These are phyloP conservation scores for Sordariomycetes sp. DNA, from an alignment of 2,329 filamentous ascomycete genomes.

Conservation along the genomic window DNA sequence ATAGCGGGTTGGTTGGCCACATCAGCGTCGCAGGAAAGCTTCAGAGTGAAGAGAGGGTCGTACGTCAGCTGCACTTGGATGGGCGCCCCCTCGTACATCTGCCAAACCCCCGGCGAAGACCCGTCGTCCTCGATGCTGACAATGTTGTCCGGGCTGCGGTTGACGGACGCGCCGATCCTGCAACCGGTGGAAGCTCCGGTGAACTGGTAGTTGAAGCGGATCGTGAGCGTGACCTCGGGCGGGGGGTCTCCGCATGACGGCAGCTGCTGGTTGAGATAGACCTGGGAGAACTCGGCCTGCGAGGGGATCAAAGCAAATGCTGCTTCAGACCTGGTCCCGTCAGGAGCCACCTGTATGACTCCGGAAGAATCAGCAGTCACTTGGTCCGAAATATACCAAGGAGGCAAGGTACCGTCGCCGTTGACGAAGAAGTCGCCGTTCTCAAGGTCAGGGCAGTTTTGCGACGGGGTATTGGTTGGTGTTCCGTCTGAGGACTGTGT, in stretches of 20 bases:
- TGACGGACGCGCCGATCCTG: conserved; percentile 5
- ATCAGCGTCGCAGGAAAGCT: conserved; percentile 4
- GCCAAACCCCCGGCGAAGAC: conserved; percentile 4
- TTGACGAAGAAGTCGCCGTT: conserved; percentile 5
- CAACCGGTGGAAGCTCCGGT: conserved; percentile 5
- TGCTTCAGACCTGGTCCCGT: conserved; percentile 1
- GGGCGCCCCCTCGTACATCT: conserved; percentile 3
- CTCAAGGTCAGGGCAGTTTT: conserved; percentile 4
- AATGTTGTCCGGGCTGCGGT: conserved; percentile 3
- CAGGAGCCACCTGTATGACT: neutral
- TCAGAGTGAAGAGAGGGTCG: conserved; percentile 7
- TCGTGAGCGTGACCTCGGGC: conserved; percentile 5
- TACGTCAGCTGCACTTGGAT: conserved; percentile 6
- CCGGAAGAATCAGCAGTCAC: conserved; percentile 5
- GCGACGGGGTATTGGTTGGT: too few relatives aligned
- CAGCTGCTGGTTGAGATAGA: conserved; percentile 7
- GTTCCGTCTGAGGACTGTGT: too few relatives aligned
- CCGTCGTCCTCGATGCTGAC: conserved; percentile 4
- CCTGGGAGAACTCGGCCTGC: conserved; percentile 5
- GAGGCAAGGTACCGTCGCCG: neutral
- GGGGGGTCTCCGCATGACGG: conserved; percentile 6
- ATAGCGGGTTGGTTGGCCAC: conserved; percentile 1
- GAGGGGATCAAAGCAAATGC: conserved; percentile 8
- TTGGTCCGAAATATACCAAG: conserved; percentile 8
- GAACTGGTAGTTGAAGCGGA: conserved; percentile 6